These are phyloP conservation scores for Lipomyces sp. DNA, from an alignment of 805 yeast genomes.

Conservation along the genomic window DNA sequence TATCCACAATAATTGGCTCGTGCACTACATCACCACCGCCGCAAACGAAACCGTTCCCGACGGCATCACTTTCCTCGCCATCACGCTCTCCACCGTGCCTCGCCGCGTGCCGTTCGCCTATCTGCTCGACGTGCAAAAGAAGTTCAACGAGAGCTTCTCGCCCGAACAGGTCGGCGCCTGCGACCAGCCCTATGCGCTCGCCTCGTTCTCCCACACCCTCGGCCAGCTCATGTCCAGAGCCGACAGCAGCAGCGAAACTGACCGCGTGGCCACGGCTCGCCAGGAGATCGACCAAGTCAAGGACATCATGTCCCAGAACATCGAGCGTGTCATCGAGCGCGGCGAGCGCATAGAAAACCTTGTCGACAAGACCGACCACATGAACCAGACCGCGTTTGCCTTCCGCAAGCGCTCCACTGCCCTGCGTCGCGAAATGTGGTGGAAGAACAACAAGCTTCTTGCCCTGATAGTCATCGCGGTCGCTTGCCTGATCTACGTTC, in stretches of 20 bases:
- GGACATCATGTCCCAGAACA: slow-evolving; percentile 67
- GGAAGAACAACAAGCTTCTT: slow-evolving; percentile 27
- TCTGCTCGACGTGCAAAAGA: slow-evolving; percentile 29
- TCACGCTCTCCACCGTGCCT: slow-evolving; percentile 30
- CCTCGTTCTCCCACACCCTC: slow-evolving; percentile 21
- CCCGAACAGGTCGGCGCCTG: slow-evolving; percentile 24
- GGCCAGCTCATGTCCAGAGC: slow-evolving; percentile 24
- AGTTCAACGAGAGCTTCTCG: slow-evolving; percentile 22
- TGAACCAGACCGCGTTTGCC: slow-evolving; percentile 62
- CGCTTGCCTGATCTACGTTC: slow-evolving; percentile 26
- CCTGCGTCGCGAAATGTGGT: slow-evolving; percentile 67
- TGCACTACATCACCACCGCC: slow-evolving; percentile 36
- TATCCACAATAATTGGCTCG: slow-evolving; percentile 34
- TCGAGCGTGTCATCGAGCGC: slow-evolving; percentile 66
- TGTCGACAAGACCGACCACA: slow-evolving; percentile 74
- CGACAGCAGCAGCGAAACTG: slow-evolving; percentile 7
- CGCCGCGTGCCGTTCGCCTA: slow-evolving; percentile 33
- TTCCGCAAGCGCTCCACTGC: slow-evolving; percentile 67
- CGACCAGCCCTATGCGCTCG: slow-evolving; percentile 23
- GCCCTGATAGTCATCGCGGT: slow-evolving; percentile 21
- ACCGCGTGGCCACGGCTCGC: slow-evolving; percentile 33
- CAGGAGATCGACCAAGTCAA: slow-evolving; percentile 62
- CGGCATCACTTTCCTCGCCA: slow-evolving; percentile 35
- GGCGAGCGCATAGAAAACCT: slow-evolving; percentile 71
- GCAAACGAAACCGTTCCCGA: slow-evolving; percentile 28